A percentile compares a stretch with the other conserved stretches of the same genome.
Evolutionary conservation across 805 yeast species (phyloP).

Genomic region (Yamadazyma sp.): DNA sequence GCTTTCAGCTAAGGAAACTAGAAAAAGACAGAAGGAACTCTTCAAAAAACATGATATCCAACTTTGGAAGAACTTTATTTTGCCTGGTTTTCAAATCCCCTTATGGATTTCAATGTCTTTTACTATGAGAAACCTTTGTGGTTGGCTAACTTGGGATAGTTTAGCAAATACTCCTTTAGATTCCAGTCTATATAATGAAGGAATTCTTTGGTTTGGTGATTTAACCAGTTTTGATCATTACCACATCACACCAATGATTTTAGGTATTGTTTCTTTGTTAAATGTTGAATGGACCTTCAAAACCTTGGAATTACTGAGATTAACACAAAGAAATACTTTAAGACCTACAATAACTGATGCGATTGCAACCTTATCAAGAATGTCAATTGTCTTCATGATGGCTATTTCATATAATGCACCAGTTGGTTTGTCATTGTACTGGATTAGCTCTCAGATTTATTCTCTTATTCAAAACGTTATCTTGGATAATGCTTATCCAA

Average conservation of each 20-base stretch:
- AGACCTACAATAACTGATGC: conserved; percentile 63
- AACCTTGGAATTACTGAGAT: conserved; percentile 53
- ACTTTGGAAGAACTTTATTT: conserved; percentile 70
- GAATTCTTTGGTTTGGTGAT: conserved; percentile 60
- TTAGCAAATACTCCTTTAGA: conserved; percentile 46
- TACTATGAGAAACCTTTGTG: conserved; percentile 72
- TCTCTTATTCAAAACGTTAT: conserved; percentile 74
- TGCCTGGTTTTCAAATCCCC: conserved; percentile 84
- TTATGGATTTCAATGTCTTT: conserved; percentile 79
- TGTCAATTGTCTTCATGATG: conserved; percentile 77
- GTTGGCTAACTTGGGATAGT: conserved; percentile 52
- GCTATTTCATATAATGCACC: conserved; percentile 87
- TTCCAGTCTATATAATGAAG: conserved; percentile 48
- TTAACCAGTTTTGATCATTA: conserved; percentile 59
- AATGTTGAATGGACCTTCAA: conserved; percentile 82
- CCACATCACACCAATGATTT: conserved; percentile 61
- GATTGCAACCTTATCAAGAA: conserved; percentile 65
- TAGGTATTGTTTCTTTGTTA: conserved; percentile 69
- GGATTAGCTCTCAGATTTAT: conserved; percentile 82
- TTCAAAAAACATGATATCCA: conserved; percentile 68
- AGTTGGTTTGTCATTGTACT: conserved; percentile 74
- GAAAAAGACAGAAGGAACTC: conserved; percentile 69
- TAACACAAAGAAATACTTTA: conserved; percentile 38
- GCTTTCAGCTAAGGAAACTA: conserved; percentile 71
- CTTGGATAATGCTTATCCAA: conserved; percentile 64